Percentiles rank a stretch among this genome's conserved stretches.
phyloP scores from a whole-genome alignment of 257 asterid species.

The Euphrasia confusa region DNA sequence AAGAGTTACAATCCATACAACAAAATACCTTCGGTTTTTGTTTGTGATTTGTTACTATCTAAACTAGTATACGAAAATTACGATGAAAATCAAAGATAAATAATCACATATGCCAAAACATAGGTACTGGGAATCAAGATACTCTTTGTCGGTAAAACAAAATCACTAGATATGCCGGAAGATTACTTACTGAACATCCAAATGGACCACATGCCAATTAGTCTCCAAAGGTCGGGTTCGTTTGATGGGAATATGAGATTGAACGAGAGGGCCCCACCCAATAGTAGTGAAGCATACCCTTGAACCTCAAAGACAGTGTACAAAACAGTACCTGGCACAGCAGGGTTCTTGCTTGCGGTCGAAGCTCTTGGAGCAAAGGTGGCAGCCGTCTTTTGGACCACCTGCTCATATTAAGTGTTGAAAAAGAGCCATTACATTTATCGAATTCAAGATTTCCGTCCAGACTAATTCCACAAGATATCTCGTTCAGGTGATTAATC shows the following conservation, averaged over 20 bases:
- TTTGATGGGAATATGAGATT: slow-evolving; percentile 82
- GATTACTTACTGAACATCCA: slow-evolving; percentile 96
- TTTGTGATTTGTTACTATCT: no score
- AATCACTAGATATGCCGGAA: neutral
- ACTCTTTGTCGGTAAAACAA: neutral
- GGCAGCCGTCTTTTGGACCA: slow-evolving; percentile 91
- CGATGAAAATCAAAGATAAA: no score
- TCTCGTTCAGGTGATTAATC: no score
- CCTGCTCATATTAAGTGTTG: slow-evolving; percentile 37
- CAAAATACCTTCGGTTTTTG: no score
- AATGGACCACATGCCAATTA: slow-evolving; percentile 98
- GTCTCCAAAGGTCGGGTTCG: slow-evolving; percentile 93
- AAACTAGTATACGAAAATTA: no score
- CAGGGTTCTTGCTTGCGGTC: slow-evolving; percentile 78
- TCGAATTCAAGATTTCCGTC: no score
- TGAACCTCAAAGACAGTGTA: slow-evolving; percentile 91
- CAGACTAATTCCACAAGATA: no score
- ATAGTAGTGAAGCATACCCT: slow-evolving; percentile 58
- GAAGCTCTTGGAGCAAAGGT: slow-evolving; percentile 98
- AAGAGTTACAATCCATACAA: no score
- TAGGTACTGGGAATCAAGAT: neutral
- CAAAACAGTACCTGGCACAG: slow-evolving; percentile 66
- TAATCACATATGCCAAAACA: neutral
- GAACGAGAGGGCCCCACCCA: slow-evolving; percentile 91
- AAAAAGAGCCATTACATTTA: no score